Evolutionary conservation across 495 filamentous ascomycete genomes (phyloP).

Genomic region (Aspergillus bridgeri): DNA sequence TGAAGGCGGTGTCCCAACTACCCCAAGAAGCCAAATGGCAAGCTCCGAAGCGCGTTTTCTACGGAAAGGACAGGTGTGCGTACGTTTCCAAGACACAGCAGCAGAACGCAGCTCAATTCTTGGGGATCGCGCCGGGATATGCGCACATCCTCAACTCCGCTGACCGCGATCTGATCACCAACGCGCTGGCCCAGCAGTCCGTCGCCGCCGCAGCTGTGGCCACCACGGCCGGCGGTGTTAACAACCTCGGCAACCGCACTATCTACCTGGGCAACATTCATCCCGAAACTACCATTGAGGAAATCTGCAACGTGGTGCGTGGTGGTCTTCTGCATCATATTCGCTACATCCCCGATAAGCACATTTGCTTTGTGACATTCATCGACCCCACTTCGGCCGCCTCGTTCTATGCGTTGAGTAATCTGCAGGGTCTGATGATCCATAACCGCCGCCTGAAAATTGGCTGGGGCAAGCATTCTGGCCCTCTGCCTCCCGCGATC

Average conservation of each 20-base stretch:
- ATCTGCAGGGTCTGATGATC: constrained; percentile 97
- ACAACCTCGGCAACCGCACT: constrained; percentile 94
- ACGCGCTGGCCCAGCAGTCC: constrained; percentile 92
- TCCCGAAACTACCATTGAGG: constrained; percentile 96
- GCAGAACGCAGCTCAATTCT: constrained; percentile 97
- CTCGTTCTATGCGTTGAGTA: constrained; percentile 96
- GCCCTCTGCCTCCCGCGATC: constrained; percentile 93
- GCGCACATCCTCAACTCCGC: constrained; percentile 93
- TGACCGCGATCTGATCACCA: constrained; percentile 93
- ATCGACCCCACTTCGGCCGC: constrained; percentile 98
- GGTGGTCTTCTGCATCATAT: constrained; percentile 94
- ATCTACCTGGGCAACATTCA: constrained; percentile 99
- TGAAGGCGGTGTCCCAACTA: constrained; percentile 97
- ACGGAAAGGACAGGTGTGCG: constrained; percentile 96
- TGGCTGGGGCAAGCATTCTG: constrained; percentile 98
- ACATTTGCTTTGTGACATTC: constrained; percentile 99
- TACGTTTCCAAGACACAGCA: constrained; percentile 99
- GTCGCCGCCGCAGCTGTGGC: constrained; percentile 96
- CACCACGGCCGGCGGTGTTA: constrained; percentile 91
- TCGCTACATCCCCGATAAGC: constrained; percentile 98
- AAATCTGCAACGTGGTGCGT: constrained; percentile 96
- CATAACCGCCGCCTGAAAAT: constrained; percentile 98
- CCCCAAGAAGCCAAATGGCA: constrained; percentile 98
- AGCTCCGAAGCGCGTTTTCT: constrained; percentile 90
- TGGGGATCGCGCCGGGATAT: constrained; percentile 96